These are phyloP conservation scores for Alternaria sp. DNA, from an alignment of 2,329 filamentous ascomycete genomes.

Conservation along the genomic window DNA sequence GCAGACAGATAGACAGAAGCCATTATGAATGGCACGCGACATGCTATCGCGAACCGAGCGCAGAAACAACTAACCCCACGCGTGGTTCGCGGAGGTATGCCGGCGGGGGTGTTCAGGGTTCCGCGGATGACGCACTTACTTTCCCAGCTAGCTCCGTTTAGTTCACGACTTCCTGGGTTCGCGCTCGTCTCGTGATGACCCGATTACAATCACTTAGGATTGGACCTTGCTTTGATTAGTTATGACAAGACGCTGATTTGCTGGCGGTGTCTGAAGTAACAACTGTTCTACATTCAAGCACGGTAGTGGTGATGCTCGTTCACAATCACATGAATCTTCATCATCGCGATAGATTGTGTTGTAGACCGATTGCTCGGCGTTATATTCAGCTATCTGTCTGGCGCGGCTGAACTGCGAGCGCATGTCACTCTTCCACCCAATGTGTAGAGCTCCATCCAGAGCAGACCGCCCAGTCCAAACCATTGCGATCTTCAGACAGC, in stretches of 20 bases:
- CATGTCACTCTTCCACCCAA: slow-evolving; percentile 21
- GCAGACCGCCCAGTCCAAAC: slow-evolving; percentile 34
- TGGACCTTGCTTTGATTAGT: neutral
- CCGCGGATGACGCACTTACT: slow-evolving; percentile 26
- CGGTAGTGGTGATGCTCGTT: neutral
- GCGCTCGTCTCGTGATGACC: neutral
- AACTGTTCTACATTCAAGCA: neutral
- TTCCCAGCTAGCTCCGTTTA: slow-evolving; percentile 8
- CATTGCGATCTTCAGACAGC: slow-evolving; percentile 34
- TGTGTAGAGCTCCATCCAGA: slow-evolving; percentile 24
- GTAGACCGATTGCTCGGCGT: slow-evolving; percentile 30
- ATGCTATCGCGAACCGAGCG: slow-evolving; percentile 15
- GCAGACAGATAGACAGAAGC: neutral
- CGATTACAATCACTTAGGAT: neutral
- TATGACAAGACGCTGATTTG: neutral
- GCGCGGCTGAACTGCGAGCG: slow-evolving; percentile 24
- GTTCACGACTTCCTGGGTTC: neutral
- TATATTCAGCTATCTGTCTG: slow-evolving; percentile 40
- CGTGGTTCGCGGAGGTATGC: slow-evolving; percentile 14
- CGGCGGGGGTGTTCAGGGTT: slow-evolving; percentile 15
- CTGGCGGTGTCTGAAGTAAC: neutral
- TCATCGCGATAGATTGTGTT: slow-evolving; percentile 4
- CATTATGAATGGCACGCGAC: slow-evolving; percentile 13
- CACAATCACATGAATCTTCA: neutral
- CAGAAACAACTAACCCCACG: slow-evolving; percentile 21